Base-by-base conservation (phyloP, 2,329 filamentous ascomycete species). In the Fusarium camptoceras region DNA sequence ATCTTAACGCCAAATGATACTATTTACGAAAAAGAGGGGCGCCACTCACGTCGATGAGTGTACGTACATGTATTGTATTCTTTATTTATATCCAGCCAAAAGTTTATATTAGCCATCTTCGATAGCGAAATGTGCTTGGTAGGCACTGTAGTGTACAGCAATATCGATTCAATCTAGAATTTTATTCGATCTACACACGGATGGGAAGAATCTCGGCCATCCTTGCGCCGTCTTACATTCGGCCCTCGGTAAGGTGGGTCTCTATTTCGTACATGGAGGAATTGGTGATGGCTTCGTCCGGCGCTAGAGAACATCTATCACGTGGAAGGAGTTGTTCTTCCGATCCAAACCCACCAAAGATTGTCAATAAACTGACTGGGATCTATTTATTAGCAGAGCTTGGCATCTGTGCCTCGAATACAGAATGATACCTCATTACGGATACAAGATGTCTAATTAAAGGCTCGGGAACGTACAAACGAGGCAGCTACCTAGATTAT, bases 1-100 rank as follows among this genome's bases (percentile, higher is more conserved):
- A 65, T 56, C 46, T 71, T 68, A 55, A 68, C 63, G 67, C 67
- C 54, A 27, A 37, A 46, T 55, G 43, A 37, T 60, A 27, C 53
- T 49, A 30, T 46, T 56, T 53, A 55, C 44, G 50, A 60, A 55
- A 27, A 28, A 22, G 20, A n/a, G 34, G 43, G 42, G 30, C 68
- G 68, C 68, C 68, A 68, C 68, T 53, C 53, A 64, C 58, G 67
- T 50, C 44, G 51, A 62, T 16, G 24, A 49, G 22, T 27, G 57
- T 54, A 28, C 48, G 31, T 31, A 12, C 14, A 30, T 14, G 30
- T 31, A n/a, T n/a, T 37, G 18, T n/a, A 22, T 34, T 24, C 22
- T 37, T 42, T 16, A 41, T 51, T 50, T 39, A 51, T 30, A 31
- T 28, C 12, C 27, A n/a, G 24, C 57, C 28, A 25, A 62, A 49